Conservation (phyloP, 371 early-diverging fungal genomes). For the Mucor lusitanicus region DNA sequence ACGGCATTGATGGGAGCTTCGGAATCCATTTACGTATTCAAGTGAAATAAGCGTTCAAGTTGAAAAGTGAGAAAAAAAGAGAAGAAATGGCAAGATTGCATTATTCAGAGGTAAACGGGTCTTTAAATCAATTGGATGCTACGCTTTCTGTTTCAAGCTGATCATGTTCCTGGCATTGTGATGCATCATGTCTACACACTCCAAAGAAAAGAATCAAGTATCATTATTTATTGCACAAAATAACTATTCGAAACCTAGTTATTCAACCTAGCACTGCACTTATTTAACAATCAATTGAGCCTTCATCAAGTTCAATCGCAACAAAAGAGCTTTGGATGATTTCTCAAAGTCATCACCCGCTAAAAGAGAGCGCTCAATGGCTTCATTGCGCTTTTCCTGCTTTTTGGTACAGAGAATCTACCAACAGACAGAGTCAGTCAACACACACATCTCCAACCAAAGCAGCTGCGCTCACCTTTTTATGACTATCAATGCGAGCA, state of each 20-base stretch:
- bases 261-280: neutral
- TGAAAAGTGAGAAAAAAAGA: neutral
- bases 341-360: constrained; percentile 67
- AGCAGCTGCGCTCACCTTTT: constrained; percentile 60
- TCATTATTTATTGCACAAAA: neutral
- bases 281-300: constrained; percentile 43
- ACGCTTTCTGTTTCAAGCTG: neutral
- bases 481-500: constrained; percentile 83
- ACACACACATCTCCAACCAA: neutral
- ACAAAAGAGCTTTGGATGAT: constrained; percentile 57
- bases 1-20: constrained; percentile 41
- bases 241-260: neutral
- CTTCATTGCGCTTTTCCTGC: constrained; percentile 62
- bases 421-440: neutral
- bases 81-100: neutral
- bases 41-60: neutral
- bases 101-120: neutral
- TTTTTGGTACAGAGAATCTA: constrained; percentile 60
- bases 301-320: constrained; percentile 60
- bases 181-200: neutral
- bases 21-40: constrained; percentile 18
- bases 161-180: neutral
- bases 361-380: constrained; percentile 62
- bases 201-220: neutral
- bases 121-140: neutral